A percentile compares a stretch with the other conserved stretches of the same genome.
These are phyloP conservation scores for Teunomyces pallodes DNA, from an alignment of 805 yeast species.

Conservation along the genomic window DNA sequence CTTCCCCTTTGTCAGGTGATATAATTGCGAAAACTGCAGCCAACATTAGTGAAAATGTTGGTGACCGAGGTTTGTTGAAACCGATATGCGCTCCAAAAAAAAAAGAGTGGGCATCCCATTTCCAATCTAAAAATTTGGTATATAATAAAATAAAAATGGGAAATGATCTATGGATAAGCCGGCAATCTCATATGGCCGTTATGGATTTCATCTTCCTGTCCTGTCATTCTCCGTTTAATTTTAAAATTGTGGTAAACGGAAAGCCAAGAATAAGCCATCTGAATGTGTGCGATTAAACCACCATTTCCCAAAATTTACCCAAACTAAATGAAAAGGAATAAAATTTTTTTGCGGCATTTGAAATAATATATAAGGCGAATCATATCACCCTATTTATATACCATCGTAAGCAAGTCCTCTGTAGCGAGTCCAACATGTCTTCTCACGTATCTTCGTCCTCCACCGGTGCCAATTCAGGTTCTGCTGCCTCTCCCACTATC, in stretches of 20 bases:
- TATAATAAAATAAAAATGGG: too few relatives aligned
- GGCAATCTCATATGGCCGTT: too few relatives aligned
- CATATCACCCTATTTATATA: background rate
- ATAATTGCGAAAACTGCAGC: background rate
- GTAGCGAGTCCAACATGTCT: constrained; percentile 2
- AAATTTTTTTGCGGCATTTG: constrained; percentile 2
- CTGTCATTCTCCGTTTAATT: too few relatives aligned
- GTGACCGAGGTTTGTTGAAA: background rate
- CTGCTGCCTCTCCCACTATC: constrained; percentile 7
- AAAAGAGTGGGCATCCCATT: background rate
- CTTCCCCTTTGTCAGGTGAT: background rate
- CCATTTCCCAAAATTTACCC: background rate
- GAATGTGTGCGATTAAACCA: background rate
- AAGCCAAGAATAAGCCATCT: background rate
- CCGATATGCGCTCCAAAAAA: background rate
- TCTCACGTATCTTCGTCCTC: constrained; percentile 7
- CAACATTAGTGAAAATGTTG: background rate
- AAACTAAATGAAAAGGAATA: background rate
- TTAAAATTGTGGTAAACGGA: background rate
- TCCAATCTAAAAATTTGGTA: too few relatives aligned
- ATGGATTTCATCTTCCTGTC: too few relatives aligned
- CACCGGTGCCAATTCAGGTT: constrained; percentile 5
- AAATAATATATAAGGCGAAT: background rate
- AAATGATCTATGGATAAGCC: too few relatives aligned
- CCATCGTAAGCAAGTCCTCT: background rate